Percentiles rank a stretch among this genome's conserved stretches.
phyloP scores from a whole-genome alignment of 2,329 filamentous ascomycete species.

The Pseudocercospora musae region DNA sequence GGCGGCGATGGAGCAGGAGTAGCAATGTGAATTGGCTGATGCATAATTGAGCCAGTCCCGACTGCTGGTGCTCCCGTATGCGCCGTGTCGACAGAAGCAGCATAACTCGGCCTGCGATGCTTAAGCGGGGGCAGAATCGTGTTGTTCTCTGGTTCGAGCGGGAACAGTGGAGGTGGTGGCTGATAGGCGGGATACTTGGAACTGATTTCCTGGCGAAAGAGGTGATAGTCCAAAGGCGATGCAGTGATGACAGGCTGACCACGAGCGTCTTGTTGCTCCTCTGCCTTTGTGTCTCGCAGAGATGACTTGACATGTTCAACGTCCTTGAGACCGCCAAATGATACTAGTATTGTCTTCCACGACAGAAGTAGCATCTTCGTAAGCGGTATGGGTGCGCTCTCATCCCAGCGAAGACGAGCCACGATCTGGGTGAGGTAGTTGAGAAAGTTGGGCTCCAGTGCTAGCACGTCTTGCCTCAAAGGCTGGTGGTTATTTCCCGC shows the following conservation, averaged over 20 bases:
- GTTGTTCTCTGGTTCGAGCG: conserved; percentile 84
- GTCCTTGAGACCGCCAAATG: conserved; percentile 75
- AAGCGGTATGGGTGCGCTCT: conserved; percentile 57
- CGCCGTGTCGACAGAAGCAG: conserved; percentile 32
- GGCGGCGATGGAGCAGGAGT: conserved; percentile 94
- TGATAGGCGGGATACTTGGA: conserved; percentile 98
- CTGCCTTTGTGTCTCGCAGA: conserved; percentile 57
- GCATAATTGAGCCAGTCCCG: conserved; percentile 68
- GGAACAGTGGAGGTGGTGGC: conserved; percentile 76
- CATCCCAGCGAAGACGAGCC: conserved; percentile 54
- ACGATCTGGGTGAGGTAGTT: conserved; percentile 66
- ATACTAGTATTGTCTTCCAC: conserved; percentile 86
- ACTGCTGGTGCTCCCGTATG: conserved; percentile 49
- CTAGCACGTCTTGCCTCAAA: conserved; percentile 35
- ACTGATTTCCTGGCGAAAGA: conserved; percentile 93
- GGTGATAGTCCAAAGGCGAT: conserved; percentile 91
- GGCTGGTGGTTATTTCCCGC: conserved; percentile 25
- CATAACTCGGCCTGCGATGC: conserved; percentile 58
- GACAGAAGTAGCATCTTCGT: conserved; percentile 63
- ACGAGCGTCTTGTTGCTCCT: conserved; percentile 56
- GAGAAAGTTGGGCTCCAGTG: conserved; percentile 59
- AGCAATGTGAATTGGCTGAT: conserved; percentile 97
- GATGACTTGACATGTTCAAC: conserved; percentile 71
- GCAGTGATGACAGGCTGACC: conserved; percentile 81
- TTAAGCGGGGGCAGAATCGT: conserved; percentile 83